Evolutionary conservation across 495 filamentous ascomycete species (phyloP), one percentile per base, ranked within the genome.

Genomic region (Hypomontagnella submonticulosa): DNA sequence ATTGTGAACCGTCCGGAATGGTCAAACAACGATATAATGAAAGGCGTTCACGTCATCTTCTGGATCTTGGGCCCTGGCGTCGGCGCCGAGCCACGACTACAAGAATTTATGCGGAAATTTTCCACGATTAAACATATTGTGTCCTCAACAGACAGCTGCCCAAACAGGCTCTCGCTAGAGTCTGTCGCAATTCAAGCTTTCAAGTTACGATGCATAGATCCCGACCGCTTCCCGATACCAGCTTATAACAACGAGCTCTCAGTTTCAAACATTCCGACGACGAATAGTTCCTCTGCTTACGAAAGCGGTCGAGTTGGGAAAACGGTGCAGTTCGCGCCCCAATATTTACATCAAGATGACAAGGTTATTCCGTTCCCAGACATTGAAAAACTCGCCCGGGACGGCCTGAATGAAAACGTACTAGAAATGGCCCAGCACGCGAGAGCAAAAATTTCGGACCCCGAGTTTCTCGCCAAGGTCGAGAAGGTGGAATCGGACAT

Each of bases 11-110:
- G 91, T 13, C 74, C 84, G 10, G 95, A 99, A 72, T 96, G 92
- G 90, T 79, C 80, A 15, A 83, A 86, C 15, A 70, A 81, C 20
- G 75, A 83, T 11, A 80, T 96, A 12, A 91, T 90, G 75, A 73
- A 77, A 12, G 87, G 87, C 44, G 69, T 99, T 42, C 77, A 82
- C 20, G 86, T 81, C 23, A 86, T 96, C 23, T 81, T 93, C 55
- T 99, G 93, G 93, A 90, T 91, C 50, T 80, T 97, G 5, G 90
- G 90, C 2, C 79, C 80, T 11, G 87, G 85, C 0, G 82, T 97
- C n/a, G 77, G 78, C 9, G 73, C 83, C 1, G 82, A 95, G 67
- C 71, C 81, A 6, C 80, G 79, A 41, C 68, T 98, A 11, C 80
- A 77, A 23, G 70, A 84, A 12, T 97, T 97, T 69, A 90, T 96